Evolutionary conservation across 805 yeast genomes (phyloP).

Genomic region (Candida methanosorbosa): DNA sequence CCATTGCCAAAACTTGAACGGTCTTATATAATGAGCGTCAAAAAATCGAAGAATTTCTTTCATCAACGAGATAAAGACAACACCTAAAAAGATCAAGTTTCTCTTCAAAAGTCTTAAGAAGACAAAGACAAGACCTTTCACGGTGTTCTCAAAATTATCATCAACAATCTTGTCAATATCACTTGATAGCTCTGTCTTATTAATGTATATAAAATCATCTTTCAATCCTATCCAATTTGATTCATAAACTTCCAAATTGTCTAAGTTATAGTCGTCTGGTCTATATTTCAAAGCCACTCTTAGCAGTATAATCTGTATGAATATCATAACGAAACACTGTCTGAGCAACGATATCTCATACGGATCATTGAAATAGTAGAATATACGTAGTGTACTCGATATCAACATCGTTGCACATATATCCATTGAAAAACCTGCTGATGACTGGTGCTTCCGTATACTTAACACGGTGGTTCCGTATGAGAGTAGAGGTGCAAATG

Average conservation of each 20-base stretch:
- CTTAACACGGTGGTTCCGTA: constrained; percentile 77
- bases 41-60: constrained; percentile 46
- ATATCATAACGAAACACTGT: constrained; percentile 81
- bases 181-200: constrained; percentile 3
- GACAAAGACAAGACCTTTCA: constrained; percentile 5
- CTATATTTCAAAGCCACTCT: constrained; percentile 55
- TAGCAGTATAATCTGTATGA: constrained; percentile 60
- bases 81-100: constrained; percentile 7
- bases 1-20: constrained; percentile 85
- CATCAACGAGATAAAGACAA: constrained; percentile 10
- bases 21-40: constrained; percentile 61
- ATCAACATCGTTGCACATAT: constrained; percentile 87
- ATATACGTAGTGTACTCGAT: constrained; percentile 64
- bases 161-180: constrained; percentile 7
- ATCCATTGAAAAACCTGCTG: constrained; percentile 83
- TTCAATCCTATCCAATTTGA: constrained; percentile 18
- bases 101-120: constrained; percentile 9
- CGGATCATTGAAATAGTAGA: constrained; percentile 71
- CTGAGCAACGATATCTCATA: constrained; percentile 72
- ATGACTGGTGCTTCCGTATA: constrained; percentile 53
- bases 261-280: constrained; percentile 31
- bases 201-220: constrained; percentile 17
- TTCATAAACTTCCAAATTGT: constrained; percentile 25
- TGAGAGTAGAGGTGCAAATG: constrained; percentile 78
- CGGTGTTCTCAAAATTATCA: background rate